phyloP scores from a whole-genome alignment of 2,329 filamentous ascomycete species.

The Sclerotinia glacialis region DNA sequence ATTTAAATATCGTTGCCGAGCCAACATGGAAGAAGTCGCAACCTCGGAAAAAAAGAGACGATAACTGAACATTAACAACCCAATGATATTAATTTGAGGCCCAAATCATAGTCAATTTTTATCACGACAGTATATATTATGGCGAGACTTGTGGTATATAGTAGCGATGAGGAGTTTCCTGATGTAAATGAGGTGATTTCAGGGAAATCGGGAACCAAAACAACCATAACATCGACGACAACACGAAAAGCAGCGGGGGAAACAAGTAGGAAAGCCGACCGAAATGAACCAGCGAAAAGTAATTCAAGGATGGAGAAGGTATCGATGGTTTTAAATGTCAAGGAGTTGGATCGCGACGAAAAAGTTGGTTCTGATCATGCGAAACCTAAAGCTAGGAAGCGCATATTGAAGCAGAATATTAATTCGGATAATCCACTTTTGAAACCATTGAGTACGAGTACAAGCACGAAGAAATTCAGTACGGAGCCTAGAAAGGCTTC shows the following conservation, averaged over 20 bases:
- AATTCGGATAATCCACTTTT: slow-evolving; percentile 32
- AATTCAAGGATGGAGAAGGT: slow-evolving; percentile 1
- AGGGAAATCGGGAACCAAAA: slow-evolving; percentile 5
- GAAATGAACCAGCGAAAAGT: background rate
- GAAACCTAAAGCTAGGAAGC: slow-evolving; percentile 29
- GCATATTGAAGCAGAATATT: slow-evolving; percentile 28
- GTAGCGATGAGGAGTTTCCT: slow-evolving; percentile 32
- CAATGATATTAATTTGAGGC: background rate
- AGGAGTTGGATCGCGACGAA: slow-evolving; percentile 15
- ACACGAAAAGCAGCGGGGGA: background rate
- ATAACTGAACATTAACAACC: background rate
- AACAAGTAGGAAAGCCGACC: background rate
- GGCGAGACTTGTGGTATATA: slow-evolving; percentile 29
- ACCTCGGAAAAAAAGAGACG: slow-evolving; percentile 8
- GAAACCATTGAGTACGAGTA: slow-evolving; percentile 25
- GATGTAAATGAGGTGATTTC: slow-evolving; percentile 25
- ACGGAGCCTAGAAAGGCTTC: background rate
- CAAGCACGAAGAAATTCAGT: background rate
- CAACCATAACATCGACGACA: slow-evolving; percentile 1
- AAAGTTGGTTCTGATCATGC: background rate
- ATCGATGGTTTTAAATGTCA: slow-evolving; percentile 1
- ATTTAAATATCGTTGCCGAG: slow-evolving; percentile 14
- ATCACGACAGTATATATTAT: slow-evolving; percentile 19
- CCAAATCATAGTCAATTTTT: background rate
- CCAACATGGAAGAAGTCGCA: slow-evolving; percentile 13